Evolutionary conservation across 148 eudicot genomes (phyloP).

Genomic region (Gaultheria prostrata): DNA sequence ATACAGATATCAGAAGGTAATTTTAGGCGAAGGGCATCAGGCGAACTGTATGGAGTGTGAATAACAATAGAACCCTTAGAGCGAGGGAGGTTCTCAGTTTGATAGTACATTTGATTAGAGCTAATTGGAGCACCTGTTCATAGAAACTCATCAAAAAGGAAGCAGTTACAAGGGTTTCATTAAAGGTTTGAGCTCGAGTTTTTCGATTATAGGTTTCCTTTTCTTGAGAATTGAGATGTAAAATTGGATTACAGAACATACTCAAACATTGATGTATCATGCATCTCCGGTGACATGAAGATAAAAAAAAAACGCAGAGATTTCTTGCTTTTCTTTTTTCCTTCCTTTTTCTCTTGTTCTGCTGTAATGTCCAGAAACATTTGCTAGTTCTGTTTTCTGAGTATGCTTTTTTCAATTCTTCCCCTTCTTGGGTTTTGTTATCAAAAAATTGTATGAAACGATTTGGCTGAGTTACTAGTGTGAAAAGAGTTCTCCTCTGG

Average conservation of each 20-base stretch:
- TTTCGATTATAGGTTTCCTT: slow-evolving; percentile 25
- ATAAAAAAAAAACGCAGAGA: slow-evolving; percentile 16
- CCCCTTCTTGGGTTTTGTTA: slow-evolving; percentile 8
- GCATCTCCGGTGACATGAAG: slow-evolving; percentile 25
- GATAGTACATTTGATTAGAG: slow-evolving; percentile 13
- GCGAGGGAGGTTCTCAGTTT: slow-evolving; percentile 17
- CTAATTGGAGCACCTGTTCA: neutral
- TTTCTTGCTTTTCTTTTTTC: too few relatives aligned
- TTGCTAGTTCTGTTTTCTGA: slow-evolving; percentile 18
- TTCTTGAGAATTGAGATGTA: slow-evolving; percentile 31
- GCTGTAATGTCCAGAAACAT: slow-evolving; percentile 20
- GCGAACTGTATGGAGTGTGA: slow-evolving; percentile 23
- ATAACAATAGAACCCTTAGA: slow-evolving; percentile 13
- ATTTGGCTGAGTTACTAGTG: slow-evolving; percentile 14
- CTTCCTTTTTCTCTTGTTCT: neutral
- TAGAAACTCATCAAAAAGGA: too few relatives aligned
- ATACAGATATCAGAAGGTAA: slow-evolving; percentile 13
- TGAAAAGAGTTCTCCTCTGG: slow-evolving; percentile 1
- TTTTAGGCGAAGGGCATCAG: slow-evolving; percentile 24
- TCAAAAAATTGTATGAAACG: slow-evolving; percentile 24
- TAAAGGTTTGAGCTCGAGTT: slow-evolving; percentile 22
- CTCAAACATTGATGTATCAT: slow-evolving; percentile 1
- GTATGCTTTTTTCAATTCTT: too few relatives aligned
- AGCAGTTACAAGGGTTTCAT: too few relatives aligned
- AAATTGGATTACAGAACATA: slow-evolving; percentile 23